Evolutionary conservation across 169 alveolate species (phyloP).

Genomic region (Plasmodium sp.): DNA sequence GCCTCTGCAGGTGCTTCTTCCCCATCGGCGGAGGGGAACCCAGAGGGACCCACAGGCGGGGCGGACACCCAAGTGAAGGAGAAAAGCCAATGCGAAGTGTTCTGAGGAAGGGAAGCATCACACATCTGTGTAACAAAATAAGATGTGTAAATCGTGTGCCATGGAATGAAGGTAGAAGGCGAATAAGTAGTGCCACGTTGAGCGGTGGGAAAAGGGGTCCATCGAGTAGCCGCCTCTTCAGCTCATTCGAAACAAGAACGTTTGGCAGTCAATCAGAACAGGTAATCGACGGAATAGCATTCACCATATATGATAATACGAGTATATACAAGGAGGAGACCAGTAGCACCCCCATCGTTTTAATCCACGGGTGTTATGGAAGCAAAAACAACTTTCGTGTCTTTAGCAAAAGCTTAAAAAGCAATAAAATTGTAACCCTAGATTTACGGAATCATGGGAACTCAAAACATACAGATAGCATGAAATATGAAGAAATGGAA

Average conservation of each 20-base stretch:
- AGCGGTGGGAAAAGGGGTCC: background rate
- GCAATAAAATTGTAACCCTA: constrained; percentile 41
- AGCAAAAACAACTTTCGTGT: constrained; percentile 31
- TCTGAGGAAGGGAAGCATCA: background rate
- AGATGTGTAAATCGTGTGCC: background rate
- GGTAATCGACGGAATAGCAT: constrained; percentile 27
- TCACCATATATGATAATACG: constrained; percentile 26
- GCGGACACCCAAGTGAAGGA: background rate
- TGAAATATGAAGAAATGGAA: constrained; percentile 67
- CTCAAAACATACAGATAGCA: constrained; percentile 51
- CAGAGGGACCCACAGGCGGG: background rate
- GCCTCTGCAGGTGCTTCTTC: background rate
- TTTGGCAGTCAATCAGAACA: constrained; percentile 3
- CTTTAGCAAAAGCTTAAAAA: constrained; percentile 43
- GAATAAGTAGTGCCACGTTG: background rate
- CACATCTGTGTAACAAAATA: background rate
- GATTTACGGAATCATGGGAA: constrained; percentile 73
- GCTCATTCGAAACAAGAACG: background rate
- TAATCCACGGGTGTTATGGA: constrained; percentile 72
- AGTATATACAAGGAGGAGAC: constrained; percentile 55
- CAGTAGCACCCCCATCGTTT: constrained; percentile 14
- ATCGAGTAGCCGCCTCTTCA: background rate
- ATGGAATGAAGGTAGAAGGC: background rate
- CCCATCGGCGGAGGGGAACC: background rate
- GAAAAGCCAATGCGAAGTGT: background rate